Base-by-base conservation (phyloP, 345 rosid species). In the Combretum micranthum region DNA sequence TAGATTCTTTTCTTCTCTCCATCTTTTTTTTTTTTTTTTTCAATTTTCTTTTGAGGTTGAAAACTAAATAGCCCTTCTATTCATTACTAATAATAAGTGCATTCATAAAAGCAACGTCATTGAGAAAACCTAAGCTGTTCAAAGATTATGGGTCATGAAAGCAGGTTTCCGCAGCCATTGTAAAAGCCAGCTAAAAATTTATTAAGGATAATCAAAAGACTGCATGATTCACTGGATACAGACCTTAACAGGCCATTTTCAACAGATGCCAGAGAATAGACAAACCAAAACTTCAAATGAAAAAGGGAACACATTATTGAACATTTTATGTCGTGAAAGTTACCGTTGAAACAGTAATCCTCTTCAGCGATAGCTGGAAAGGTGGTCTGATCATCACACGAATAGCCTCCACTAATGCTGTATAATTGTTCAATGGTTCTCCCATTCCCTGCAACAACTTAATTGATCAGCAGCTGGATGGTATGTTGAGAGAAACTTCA, bases 271-370 rank as follows among this genome's bases (percentile, higher is more conserved):
- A 32, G 3, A 56, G 23, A 56, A 44, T 12, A 19, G 13, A 15
- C 9, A 0, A 47, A 54, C 17, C 65, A 13, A 7, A 4, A 32
- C 39, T 32, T 32, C 39, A 2, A 0, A 32, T 32, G 9, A 32
- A 32, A 11, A 32, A 32, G 5, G 39, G 39, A 32, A 25, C 5
- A 32, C 39, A 32, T 32, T 7, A 25, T 9, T 13, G 50, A 19
- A 47, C 3, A 13, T 43, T 16, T 59, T 8, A 20, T 54, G 32
- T 47, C 56, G 64, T 5, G 50, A 61, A 19, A 49, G 77, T 55
- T 81, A 93, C 97, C 56, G 99, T 93, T 50, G 99, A 89, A 23
- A 93, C 87, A 14, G 99, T 93, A 45, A 93, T 85, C 74, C 80
- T 85, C 79, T 78, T 89, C 39, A 76, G 82, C 39, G 99, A 93